phyloP scores from a whole-genome alignment of 164 flowering plant genomes.

The Vitis amurensis region DNA sequence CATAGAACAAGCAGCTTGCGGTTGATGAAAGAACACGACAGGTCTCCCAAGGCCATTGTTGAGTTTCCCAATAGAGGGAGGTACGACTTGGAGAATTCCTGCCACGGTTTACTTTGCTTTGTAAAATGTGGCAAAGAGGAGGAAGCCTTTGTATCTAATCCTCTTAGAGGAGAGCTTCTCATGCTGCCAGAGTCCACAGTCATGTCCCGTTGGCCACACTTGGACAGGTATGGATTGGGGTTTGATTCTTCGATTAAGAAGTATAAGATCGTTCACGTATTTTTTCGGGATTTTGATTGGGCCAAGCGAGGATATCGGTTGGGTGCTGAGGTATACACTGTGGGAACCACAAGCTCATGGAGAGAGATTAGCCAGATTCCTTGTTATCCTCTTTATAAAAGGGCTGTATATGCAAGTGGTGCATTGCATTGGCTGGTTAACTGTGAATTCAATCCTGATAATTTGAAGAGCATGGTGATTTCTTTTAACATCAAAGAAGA shows the following conservation, averaged over 20 bases:
- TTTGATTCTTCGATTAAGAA: constrained; percentile 1
- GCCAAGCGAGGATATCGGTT: neutral
- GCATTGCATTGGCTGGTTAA: constrained; percentile 8
- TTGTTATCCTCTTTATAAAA: neutral
- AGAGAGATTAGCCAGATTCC: neutral
- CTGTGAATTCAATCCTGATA: neutral
- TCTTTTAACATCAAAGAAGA: constrained; percentile 4
- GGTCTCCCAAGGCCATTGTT: too few relatives aligned
- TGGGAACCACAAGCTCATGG: constrained; percentile 5
- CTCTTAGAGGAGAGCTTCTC: neutral
- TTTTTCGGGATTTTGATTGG: too few relatives aligned
- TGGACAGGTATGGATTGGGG: neutral
- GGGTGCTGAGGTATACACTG: neutral
- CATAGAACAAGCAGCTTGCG: too few relatives aligned
- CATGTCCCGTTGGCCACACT: too few relatives aligned
- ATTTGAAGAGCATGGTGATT: neutral
- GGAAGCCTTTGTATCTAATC: neutral
- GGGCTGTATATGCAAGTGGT: constrained; percentile 5
- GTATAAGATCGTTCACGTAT: constrained; percentile 4
- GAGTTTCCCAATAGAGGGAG: too few relatives aligned
- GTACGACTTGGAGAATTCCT: neutral
- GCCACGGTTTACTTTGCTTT: constrained; percentile 15
- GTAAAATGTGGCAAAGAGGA: neutral
- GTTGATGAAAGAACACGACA: too few relatives aligned
- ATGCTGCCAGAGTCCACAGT: neutral